Evolutionary conservation across 257 asterid genomes (phyloP).

Genomic region (Gardenia jasminoides): DNA sequence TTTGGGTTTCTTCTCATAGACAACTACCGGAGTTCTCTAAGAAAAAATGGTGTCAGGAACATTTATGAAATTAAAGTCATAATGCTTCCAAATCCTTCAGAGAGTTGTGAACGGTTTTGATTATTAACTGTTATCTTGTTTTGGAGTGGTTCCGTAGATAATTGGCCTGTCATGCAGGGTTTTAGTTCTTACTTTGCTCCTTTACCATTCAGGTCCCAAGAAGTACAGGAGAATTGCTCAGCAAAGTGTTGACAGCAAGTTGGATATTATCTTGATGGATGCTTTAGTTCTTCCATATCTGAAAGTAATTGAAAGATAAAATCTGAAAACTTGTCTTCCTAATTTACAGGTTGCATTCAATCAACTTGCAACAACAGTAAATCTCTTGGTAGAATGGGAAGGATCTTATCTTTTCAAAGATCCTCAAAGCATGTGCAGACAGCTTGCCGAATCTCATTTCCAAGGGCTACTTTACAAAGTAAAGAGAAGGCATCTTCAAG

Average conservation of each 20-base stretch:
- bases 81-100: neutral
- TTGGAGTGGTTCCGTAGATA: neutral
- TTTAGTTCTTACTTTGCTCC: constrained; percentile 13
- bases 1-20: neutral
- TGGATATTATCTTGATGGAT: neutral
- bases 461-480: constrained; percentile 57
- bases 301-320: neutral
- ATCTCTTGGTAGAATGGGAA: constrained; percentile 28
- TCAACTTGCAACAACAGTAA: constrained; percentile 29
- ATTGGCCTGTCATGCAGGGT: neutral
- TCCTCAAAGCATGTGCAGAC: constrained; percentile 46
- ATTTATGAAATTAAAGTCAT: neutral
- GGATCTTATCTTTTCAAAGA: constrained; percentile 37
- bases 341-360: constrained; percentile 38
- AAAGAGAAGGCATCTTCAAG: constrained; percentile 51
- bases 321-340: neutral
- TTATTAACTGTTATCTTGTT: neutral
- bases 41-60: neutral
- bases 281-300: neutral
- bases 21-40: neutral
- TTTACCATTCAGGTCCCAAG: constrained; percentile 41
- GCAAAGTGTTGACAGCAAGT: constrained; percentile 39
- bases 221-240: constrained; percentile 37
- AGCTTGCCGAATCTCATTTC: constrained; percentile 50
- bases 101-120: neutral